These are phyloP conservation scores for Pichia exigua DNA, from an alignment of 805 yeast species.

Conservation along the genomic window DNA sequence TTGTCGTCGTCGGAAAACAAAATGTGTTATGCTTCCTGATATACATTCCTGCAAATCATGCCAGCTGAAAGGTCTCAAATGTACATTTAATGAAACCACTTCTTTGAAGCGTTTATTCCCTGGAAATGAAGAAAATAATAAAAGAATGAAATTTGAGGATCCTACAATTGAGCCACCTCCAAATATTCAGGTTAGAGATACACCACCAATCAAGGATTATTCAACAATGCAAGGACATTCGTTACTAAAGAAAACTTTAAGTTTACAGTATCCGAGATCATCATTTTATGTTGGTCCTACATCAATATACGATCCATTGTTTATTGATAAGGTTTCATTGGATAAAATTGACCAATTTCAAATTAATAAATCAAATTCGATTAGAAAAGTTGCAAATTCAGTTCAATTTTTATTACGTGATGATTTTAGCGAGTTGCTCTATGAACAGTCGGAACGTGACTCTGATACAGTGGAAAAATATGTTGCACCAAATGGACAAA, in stretches of 20 bases:
- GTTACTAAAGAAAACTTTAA: constrained; percentile 55
- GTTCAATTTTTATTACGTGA: constrained; percentile 74
- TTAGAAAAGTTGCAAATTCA: constrained; percentile 71
- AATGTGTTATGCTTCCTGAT: constrained; percentile 65
- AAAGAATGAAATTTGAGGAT: constrained; percentile 29
- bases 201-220: constrained; percentile 60
- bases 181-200: constrained; percentile 39
- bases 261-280: constrained; percentile 84
- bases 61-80: constrained; percentile 62
- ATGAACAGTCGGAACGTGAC: constrained; percentile 61
- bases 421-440: constrained; percentile 67
- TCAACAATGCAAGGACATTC: constrained; percentile 56
- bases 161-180: constrained; percentile 31
- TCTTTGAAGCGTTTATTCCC: constrained; percentile 32
- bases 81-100: constrained; percentile 64
- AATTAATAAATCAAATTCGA: constrained; percentile 52
- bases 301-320: constrained; percentile 67
- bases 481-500: constrained; percentile 89
- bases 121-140: constrained; percentile 17
- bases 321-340: constrained; percentile 55
- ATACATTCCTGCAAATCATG: constrained; percentile 65
- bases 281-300: constrained; percentile 86
- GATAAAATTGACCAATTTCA: constrained; percentile 78
- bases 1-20: constrained; percentile 71
- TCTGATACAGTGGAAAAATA: constrained; percentile 78